These are phyloP conservation scores for Dictyostelium citrinum DNA, from an alignment of 78 protist species.

Conservation along the genomic window DNA sequence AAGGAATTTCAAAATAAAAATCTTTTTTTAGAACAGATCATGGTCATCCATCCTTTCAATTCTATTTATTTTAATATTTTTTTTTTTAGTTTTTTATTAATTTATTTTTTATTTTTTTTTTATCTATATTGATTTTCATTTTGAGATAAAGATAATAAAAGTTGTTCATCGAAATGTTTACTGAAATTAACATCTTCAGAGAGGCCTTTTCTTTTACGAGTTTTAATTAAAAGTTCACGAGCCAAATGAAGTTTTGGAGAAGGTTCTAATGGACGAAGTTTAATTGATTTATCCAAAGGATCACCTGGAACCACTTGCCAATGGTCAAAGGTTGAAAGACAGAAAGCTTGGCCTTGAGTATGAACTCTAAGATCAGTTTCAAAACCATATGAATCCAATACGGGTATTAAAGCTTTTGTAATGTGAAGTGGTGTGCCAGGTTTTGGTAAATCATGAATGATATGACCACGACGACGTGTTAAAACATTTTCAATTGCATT, in stretches of 20 bases:
- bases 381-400: conserved; percentile 99
- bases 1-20: too few relatives aligned
- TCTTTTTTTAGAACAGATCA: too few relatives aligned
- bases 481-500: conserved; percentile 93
- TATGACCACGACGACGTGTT: conserved; percentile 91
- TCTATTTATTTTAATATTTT: not conserved
- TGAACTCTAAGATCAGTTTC: conserved; percentile 97
- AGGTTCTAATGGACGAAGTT: conserved; percentile 93
- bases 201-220: conserved; percentile 98
- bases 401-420: conserved; percentile 94
- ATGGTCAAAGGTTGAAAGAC: conserved; percentile 94
- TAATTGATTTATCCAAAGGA: conserved; percentile 96
- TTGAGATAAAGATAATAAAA: conserved; percentile 24
- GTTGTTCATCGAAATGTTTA: conserved; percentile 58
- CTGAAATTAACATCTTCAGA: conserved; percentile 80
- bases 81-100: not conserved
- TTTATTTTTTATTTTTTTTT: not conserved
- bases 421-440: conserved; percentile 95
- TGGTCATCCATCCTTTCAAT: too few relatives aligned
- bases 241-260: conserved; percentile 93
- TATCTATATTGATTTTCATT: conserved; percentile 5
- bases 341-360: conserved; percentile 96
- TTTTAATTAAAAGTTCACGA: conserved; percentile 99
- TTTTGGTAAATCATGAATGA: conserved; percentile 87
- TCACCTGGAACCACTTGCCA: conserved; percentile 98